phyloP scores from a whole-genome alignment of 2,329 filamentous ascomycete genomes.

The Xylaria sp. region DNA sequence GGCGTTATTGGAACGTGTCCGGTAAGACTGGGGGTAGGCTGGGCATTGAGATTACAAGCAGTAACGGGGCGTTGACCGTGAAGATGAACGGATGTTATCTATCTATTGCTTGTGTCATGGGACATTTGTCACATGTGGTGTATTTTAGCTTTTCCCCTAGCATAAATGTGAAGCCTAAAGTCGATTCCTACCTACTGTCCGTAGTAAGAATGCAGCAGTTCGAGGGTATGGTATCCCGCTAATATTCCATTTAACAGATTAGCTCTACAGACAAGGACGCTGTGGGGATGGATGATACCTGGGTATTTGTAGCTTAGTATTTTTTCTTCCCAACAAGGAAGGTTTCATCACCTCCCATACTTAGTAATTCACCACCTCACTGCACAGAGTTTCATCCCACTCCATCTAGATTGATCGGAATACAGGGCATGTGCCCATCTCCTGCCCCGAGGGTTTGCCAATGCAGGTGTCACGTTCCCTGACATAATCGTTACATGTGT shows the following conservation, averaged over 20 bases:
- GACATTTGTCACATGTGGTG: background rate
- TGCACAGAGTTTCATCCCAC: conserved; percentile 13
- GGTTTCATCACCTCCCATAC: conserved; percentile 27
- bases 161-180: background rate
- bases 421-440: conserved; percentile 22
- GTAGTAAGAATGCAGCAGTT: background rate
- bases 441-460: background rate
- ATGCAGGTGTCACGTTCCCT: conserved; percentile 29
- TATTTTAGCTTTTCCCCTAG: background rate
- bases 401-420: conserved; percentile 16
- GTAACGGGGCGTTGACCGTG: background rate
- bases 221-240: background rate
- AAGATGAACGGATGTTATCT: background rate
- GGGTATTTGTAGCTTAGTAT: conserved; percentile 1
- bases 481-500: conserved; percentile 7
- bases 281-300: conserved; percentile 16
- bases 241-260: background rate
- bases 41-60: background rate
- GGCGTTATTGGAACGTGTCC: conserved; percentile 1
- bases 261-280: background rate
- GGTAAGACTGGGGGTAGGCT: background rate
- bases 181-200: background rate
- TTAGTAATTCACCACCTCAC: conserved; percentile 13
- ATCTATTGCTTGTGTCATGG: background rate
- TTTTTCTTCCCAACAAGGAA: conserved; percentile 29